Evolutionary conservation across 768 basidiomycete genomes (phyloP).

Genomic region (Boletus sensibilis): DNA sequence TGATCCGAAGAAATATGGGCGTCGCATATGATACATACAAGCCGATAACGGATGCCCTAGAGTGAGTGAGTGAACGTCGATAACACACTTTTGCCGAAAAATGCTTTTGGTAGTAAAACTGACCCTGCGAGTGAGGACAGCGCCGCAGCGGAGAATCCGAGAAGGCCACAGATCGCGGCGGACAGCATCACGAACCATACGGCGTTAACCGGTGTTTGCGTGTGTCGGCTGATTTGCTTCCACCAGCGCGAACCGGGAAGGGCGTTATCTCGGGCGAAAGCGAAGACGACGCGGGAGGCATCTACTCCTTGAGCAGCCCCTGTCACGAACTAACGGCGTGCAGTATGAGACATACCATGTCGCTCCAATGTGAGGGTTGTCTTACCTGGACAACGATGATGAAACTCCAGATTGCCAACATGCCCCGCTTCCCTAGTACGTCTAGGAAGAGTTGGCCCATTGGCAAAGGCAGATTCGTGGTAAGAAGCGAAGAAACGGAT

Average conservation of each 20-base stretch:
- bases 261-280: slow-evolving; percentile 72
- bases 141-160: slow-evolving; percentile 65
- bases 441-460: slow-evolving; percentile 74
- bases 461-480: slow-evolving; percentile 53
- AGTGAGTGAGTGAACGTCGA: background rate
- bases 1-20: slow-evolving; percentile 70
- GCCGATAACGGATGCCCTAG: slow-evolving; percentile 68
- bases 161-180: slow-evolving; percentile 56
- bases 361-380: background rate
- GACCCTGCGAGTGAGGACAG: slow-evolving; percentile 68
- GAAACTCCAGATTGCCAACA: slow-evolving; percentile 70
- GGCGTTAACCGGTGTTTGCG: slow-evolving; percentile 71
- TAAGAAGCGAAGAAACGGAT: slow-evolving; percentile 51
- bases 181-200: slow-evolving; percentile 69
- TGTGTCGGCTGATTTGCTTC: slow-evolving; percentile 57
- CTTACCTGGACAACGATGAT: slow-evolving; percentile 62
- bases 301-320: slow-evolving; percentile 75
- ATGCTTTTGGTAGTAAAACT: slow-evolving; percentile 2
- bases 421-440: slow-evolving; percentile 63
- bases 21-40: slow-evolving; percentile 63
- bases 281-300: slow-evolving; percentile 73
- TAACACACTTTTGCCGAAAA: background rate
- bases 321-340: slow-evolving; percentile 53
- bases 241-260: slow-evolving; percentile 70
- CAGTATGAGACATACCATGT: background rate